Evolutionary conservation across 2,329 filamentous ascomycete species (phyloP), one percentile per base, ranked within the genome.

Genomic region (Arthrinium puccinioides): DNA sequence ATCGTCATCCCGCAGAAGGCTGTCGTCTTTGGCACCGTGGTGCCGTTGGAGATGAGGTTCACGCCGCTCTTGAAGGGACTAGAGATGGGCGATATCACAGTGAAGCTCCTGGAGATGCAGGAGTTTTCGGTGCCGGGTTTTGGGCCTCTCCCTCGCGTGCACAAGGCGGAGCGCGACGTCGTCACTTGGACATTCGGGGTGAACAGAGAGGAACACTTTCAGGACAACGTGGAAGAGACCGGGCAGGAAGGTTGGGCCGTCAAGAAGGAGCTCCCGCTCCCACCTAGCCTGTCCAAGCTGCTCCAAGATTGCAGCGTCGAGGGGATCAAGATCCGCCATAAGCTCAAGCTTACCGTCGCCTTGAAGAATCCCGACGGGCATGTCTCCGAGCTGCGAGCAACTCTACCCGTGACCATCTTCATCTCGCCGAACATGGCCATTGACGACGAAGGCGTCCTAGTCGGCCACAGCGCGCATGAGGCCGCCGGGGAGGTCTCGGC

Each of bases 321-420:
- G 50, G 86, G 87, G 35, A 94, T 98, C 64, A 95, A 92, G 60
- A 76, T 97, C 36, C 76, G 87, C 39, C 92, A 98, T 61, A 94
- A 94, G 64, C 74, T 97, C 48, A 90, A 90, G 65, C 74, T 97
- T 53, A 87, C 87, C 34, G 82, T 97, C 42, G 87, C 90, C 32
- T 74, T 98, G 26, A 84, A 88, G 60, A 97, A 98, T 51, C 90
- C 92, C 1, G 92, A 98, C 56, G 90, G 89, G 0, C 92, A 97
- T 55, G 74, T 89, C 38, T 96, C 89, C 39, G 90, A 85, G 79
- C 76, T 96, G 36, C 83, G 90, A 36, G 90, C 90, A 32, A 92
- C 88, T 28, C 76, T 97, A 21, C 89, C 92, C 2, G 76, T 97
- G 13, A 87, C 87, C 38, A 82, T 98, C 26, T 96, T 95, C 63